Evolutionary conservation across 1,284 basidiomycete genomes (phyloP), one percentile per base, ranked within the genome.

Genomic region (Ganoderma meredithae): DNA sequence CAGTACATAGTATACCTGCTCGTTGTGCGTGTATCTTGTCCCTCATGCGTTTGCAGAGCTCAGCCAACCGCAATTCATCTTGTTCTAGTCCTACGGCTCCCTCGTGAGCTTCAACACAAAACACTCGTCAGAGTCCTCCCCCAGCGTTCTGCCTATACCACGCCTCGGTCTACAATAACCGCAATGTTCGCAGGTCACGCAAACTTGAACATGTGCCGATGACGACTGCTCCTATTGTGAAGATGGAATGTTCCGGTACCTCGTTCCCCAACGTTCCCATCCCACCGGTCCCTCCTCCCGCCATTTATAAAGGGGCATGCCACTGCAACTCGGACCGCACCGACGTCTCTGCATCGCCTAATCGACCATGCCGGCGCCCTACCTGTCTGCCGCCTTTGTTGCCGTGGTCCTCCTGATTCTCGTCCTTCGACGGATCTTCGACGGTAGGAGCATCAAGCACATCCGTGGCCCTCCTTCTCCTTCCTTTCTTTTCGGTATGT

Each of bases 401-500:
- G 39, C 58, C 7, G 10, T 60, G 1, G 39, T 8, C 22, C n/a
- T 40, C n/a, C 19, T 60, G n/a, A 6, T 40, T 1, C 5, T 63
- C 36, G 15, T 63, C 17, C 6, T 27, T 41, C 62, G 47, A 25
- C 47, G 49, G 1, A 17, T 39, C n/a, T 8, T 62, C 15, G 9
- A 40, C 22, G 39, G 52, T 22, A 55, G 9, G 13, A 52, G 25
- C 8, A 31, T 56, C 36, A 31, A 25, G 19, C 36, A 56, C 49
- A 52, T 63, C 12, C 62, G 39, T 41, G 62, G 62, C 5, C 62
- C 62, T 17, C 62, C 62, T 9, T 17, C 52, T 12, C 39, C 62
- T 2, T 63, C 62, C 15, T 12, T 49, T 22, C 15, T 63, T 8
- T 55, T 63, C 17, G 62, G 62, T 63, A 19, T 31, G 62, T 43